These are phyloP conservation scores for Cucurbita ficifolia DNA, from an alignment of 306 rosid genomes.

Conservation along the genomic window DNA sequence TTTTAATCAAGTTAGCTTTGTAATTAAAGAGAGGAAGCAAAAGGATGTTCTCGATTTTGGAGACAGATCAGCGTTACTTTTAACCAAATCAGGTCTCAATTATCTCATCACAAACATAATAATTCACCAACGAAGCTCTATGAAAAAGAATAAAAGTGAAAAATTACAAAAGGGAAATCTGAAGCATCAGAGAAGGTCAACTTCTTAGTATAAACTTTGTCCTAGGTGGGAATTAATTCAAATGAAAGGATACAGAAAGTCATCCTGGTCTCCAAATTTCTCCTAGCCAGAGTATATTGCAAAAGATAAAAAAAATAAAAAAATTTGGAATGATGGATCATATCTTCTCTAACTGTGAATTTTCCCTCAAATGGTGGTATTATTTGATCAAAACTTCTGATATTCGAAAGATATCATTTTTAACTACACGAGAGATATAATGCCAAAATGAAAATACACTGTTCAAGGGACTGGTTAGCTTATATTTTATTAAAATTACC, in stretches of 20 bases:
- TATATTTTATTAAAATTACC: slow-evolving; percentile 25
- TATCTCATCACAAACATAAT: background rate
- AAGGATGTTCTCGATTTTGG: background rate
- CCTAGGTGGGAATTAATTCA: background rate
- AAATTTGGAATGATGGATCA: background rate
- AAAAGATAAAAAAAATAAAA: too few relatives aligned
- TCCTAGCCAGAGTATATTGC: background rate
- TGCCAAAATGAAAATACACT: background rate
- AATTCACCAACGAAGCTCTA: background rate
- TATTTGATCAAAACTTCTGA: background rate
- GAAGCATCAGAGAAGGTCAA: background rate
- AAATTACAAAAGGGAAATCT: background rate
- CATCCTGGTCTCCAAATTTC: background rate
- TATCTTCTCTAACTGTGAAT: background rate
- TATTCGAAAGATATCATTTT: background rate
- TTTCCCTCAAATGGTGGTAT: background rate
- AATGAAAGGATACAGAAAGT: background rate
- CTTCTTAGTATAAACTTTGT: background rate
- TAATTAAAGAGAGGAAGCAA: background rate
- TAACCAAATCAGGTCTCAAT: background rate
- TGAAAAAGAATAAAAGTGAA: too few relatives aligned
- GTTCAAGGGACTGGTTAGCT: background rate
- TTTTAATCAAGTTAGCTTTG: too few relatives aligned
- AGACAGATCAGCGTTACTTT: background rate
- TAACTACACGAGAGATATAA: background rate